These are phyloP conservation scores for Phytophthora idaei DNA, from an alignment of 352 stramenopile species.

Conservation along the genomic window DNA sequence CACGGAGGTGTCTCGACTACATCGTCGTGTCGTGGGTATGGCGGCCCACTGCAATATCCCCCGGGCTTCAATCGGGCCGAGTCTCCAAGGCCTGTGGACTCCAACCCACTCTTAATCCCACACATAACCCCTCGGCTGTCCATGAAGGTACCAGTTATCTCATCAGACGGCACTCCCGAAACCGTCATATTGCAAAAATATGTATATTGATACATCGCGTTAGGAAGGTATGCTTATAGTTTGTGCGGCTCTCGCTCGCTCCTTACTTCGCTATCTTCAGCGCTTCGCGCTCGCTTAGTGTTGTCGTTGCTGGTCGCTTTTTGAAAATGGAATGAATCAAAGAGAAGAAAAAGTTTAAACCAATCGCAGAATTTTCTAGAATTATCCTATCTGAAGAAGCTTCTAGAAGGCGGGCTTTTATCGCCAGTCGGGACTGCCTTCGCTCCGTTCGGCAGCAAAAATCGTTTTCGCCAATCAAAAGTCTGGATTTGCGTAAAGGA, in stretches of 20 bases:
- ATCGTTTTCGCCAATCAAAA: not conserved
- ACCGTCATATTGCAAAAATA: not conserved
- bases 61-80: not conserved
- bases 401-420: not conserved
- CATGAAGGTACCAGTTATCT: not conserved
- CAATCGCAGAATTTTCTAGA: not conserved
- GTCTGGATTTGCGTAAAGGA: not conserved
- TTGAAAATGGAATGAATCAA: not conserved
- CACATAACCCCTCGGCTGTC: not conserved
- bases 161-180: not conserved
- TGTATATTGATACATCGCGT: not conserved
- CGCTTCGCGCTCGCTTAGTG: not conserved
- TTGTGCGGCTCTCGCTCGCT: not conserved
- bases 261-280: not conserved
- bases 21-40: not conserved
- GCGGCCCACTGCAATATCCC: not conserved
- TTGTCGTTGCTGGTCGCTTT: not conserved
- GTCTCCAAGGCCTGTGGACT: not conserved
- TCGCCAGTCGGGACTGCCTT: not conserved
- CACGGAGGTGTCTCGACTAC: not conserved
- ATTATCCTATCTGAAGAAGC: not conserved
- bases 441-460: conserved; percentile 1
- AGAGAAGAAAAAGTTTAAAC: not conserved
- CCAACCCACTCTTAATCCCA: not conserved
- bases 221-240: not conserved